Base-by-base conservation (phyloP, 345 rosid species). In the Iberis pinnata region DNA sequence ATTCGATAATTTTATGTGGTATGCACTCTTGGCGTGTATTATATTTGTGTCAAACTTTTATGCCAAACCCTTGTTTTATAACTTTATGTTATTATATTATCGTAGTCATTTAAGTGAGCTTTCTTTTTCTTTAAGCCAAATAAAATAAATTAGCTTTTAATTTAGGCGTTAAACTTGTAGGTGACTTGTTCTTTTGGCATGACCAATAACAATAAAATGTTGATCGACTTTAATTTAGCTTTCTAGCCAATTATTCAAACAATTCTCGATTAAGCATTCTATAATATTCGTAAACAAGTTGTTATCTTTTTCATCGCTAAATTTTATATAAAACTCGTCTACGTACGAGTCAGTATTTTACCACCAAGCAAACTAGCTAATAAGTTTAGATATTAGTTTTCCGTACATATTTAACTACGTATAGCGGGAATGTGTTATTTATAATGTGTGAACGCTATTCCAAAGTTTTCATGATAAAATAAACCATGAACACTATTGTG, bases 31-130 rank as follows among this genome's bases (percentile, higher is more conserved):
- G 63, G 44, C 64, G 64, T 58, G 59, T 65, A 58, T 58, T 25
- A 51, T 58, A 58, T 65, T 57, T 31, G 42, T 58, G 57, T 58
- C 70, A 58, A 66, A 44, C 53, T 58, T 64, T 66, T 43, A 51
- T 58, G 54, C 64, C 70, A 51, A 66, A 66, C 65, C 64, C 44
- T 49, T 59, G 70, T 58, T 58, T n/a, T n/a, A n/a, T n/a, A n/a
- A n/a, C n/a, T n/a, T n/a, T n/a, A n/a, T n/a, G n/a, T n/a, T 58
- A 50, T 51, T 58, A 49, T 58, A 50, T 27, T 44, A 51, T 65
- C 70, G 54, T 58, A 44, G 52, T 65, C 38, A 43, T 43, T 40
- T 58, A 65, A 43, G 63, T 56, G 57, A 56, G 51, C 57, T 56
- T 65, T 65, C 63, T 65, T 58, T 65, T 50, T 58, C 52, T 36